These are phyloP conservation scores for Pythium brachiatum DNA, from an alignment of 352 stramenopile genomes.

Conservation along the genomic window DNA sequence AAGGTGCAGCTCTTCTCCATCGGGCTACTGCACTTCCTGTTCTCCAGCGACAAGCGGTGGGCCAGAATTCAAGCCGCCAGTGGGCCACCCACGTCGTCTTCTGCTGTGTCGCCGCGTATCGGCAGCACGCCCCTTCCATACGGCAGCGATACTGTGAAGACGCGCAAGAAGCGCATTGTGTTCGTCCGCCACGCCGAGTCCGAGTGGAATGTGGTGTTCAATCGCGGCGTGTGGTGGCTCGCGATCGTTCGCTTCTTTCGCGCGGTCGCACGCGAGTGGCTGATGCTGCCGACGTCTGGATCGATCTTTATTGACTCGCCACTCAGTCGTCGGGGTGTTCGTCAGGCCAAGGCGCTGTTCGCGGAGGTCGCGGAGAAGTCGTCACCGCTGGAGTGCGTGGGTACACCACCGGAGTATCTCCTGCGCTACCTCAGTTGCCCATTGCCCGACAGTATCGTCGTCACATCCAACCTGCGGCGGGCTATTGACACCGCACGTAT, in stretches of 20 bases:
- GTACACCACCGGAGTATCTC: slow-evolving; percentile 22
- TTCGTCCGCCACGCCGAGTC: slow-evolving; percentile 88
- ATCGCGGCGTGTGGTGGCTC: slow-evolving; percentile 57
- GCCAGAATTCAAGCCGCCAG: neutral
- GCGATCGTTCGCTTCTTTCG: slow-evolving; percentile 47
- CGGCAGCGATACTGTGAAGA: slow-evolving; percentile 8
- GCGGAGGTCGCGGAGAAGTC: slow-evolving; percentile 37
- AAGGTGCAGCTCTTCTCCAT: slow-evolving; percentile 67
- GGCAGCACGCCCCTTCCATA: neutral
- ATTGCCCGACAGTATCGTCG: slow-evolving; percentile 56
- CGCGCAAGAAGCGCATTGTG: slow-evolving; percentile 54
- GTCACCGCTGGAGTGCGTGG: slow-evolving; percentile 18
- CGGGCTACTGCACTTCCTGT: slow-evolving; percentile 62
- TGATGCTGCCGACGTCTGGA: slow-evolving; percentile 59
- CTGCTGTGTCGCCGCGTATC: slow-evolving; percentile 3
- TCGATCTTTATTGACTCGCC: slow-evolving; percentile 86
- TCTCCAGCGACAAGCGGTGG: slow-evolving; percentile 71
- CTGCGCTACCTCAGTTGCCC: slow-evolving; percentile 49
- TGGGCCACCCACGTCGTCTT: neutral
- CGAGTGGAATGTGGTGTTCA: slow-evolving; percentile 89
- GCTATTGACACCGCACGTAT: slow-evolving; percentile 82
- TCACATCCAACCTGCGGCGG: slow-evolving; percentile 69
- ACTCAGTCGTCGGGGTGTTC: slow-evolving; percentile 53
- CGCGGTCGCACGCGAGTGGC: slow-evolving; percentile 61
- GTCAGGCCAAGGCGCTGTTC: slow-evolving; percentile 58